Evolutionary conservation across 163 green algal genomes (phyloP).

Genomic region (Scenedesmus sp.): DNA sequence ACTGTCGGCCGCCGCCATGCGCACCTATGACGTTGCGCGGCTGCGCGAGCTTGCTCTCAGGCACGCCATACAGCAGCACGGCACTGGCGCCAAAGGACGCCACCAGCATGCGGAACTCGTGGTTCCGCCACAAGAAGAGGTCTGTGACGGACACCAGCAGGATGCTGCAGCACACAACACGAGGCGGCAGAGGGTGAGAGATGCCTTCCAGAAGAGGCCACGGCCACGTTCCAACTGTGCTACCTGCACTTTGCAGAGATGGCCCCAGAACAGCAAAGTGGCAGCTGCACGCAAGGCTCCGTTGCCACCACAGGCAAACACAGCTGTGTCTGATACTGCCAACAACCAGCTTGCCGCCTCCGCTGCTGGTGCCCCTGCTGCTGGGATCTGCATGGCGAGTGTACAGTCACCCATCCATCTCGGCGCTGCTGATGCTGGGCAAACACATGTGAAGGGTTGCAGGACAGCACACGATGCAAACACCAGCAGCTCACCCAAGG

Average conservation of each 20-base stretch:
- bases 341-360: background rate
- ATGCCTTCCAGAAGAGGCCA: background rate
- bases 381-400: background rate
- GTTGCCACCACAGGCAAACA: background rate
- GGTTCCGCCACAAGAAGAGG: slow-evolving; percentile 6
- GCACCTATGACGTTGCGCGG: slow-evolving; percentile 74
- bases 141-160: slow-evolving; percentile 52
- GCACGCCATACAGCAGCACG: slow-evolving; percentile 71
- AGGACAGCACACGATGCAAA: background rate
- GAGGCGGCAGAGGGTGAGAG: background rate
- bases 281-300: background rate
- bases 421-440: background rate
- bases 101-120: slow-evolving; percentile 55
- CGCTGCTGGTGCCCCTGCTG: background rate
- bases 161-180: slow-evolving; percentile 41
- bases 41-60: slow-evolving; percentile 73
- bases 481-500: slow-evolving; percentile 38
- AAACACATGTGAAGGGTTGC: no score
- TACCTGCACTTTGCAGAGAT: background rate
- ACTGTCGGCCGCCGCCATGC: background rate
- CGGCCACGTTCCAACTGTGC: background rate
- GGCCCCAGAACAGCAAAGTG: background rate
- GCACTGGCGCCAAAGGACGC: slow-evolving; percentile 68
- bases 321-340: background rate
- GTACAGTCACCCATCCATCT: background rate